Evolutionary conservation across 768 basidiomycete genomes (phyloP).

Genomic region (Scleroderma citrinum): DNA sequence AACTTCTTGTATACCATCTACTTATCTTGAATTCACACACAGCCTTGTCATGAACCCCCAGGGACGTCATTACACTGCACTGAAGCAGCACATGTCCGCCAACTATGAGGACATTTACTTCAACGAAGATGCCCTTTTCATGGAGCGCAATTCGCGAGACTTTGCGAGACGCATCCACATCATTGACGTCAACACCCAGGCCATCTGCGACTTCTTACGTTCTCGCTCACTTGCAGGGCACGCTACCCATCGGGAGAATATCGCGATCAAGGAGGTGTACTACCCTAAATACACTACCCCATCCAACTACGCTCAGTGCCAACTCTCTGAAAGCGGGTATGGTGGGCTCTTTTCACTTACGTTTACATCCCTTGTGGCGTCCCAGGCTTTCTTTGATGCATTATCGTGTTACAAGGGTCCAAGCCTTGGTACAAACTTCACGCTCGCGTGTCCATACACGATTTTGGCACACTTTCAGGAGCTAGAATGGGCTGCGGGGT

Average conservation of each 20-base stretch:
- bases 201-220: slow-evolving; percentile 73
- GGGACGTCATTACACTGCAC: slow-evolving; percentile 56
- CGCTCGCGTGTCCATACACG: slow-evolving; percentile 89
- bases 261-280: slow-evolving; percentile 73
- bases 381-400: slow-evolving; percentile 78
- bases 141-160: slow-evolving; percentile 98
- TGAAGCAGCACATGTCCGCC: slow-evolving; percentile 54
- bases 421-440: slow-evolving; percentile 91
- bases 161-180: slow-evolving; percentile 67
- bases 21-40: neutral
- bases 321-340: slow-evolving; percentile 54
- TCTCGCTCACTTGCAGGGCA: slow-evolving; percentile 46
- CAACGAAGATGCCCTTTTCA: slow-evolving; percentile 87
- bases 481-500: slow-evolving; percentile 85
- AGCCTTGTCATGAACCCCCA: slow-evolving; percentile 87
- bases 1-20: neutral
- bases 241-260: slow-evolving; percentile 14
- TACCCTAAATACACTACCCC: slow-evolving; percentile 83
- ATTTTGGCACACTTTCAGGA: slow-evolving; percentile 88
- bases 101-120: slow-evolving; percentile 85
- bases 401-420: slow-evolving; percentile 87
- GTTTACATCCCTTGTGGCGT: slow-evolving; percentile 65
- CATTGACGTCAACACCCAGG: slow-evolving; percentile 81
- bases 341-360: slow-evolving; percentile 87
- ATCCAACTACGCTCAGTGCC: slow-evolving; percentile 65